Evolutionary conservation across 2,329 filamentous ascomycete genomes (phyloP), one percentile per base, ranked within the genome.

Genomic region (Curvularia hawaiiensis): DNA sequence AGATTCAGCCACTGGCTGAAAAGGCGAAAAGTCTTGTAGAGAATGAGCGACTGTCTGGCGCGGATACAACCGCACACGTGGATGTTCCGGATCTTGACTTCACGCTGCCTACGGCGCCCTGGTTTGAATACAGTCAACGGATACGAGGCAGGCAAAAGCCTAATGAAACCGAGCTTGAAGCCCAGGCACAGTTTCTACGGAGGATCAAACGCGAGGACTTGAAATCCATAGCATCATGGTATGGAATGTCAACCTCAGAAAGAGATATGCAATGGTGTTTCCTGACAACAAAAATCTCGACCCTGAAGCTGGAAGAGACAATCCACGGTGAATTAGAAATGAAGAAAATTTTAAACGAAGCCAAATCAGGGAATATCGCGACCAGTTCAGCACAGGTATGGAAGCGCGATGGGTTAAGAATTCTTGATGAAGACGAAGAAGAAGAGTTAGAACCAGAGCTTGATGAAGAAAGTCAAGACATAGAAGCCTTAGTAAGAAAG

Each of bases 61-160:
- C 77, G 11, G 81, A 83, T 58, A 80, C 81, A 0, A 81, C 76
- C 4, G 74, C 76, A 49, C 77, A 83, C 39, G 77, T 84, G 1
- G 64, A 77, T n/a, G 77, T 85, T 4, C 83, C 83, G 0, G 28
- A 71, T 0, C 68, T 86, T 58, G 79, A 82, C 28, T 78, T 80
- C 35, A 70, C 75, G 0, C 60, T 73, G 16, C 75, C 78, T 11
- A 58, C 67, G 7, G 71, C 80, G 4, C 83, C 83, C 1, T 87
- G 85, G 85, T 61, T 76, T 35, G 44, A 65, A 26, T 78, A 69
- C 50, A 61, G 62, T 30, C 59, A 51, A 50, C 63, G 53, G n/a
- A 56, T 33, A 11, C 28, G 38, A 14, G 51, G 49, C 3, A 61
- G 61, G 24, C 46, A 59, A 28, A n/a, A 41, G 16, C 10, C 35